These are phyloP conservation scores for Zygotorulaspora sp. DNA, from an alignment of 805 yeast genomes.

Conservation along the genomic window DNA sequence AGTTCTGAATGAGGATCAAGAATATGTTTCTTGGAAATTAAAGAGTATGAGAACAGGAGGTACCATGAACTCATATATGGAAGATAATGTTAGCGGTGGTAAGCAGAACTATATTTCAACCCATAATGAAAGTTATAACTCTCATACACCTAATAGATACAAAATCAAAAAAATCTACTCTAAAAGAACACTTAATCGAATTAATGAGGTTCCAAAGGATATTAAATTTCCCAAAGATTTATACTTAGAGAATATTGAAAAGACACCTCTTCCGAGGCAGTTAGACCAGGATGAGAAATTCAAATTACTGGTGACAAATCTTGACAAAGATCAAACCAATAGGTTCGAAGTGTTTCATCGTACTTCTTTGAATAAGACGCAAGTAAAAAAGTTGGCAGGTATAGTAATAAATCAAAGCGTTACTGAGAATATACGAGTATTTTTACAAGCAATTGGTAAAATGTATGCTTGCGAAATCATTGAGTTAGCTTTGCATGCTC, in stretches of 20 bases:
- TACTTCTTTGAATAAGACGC: slow-evolving; percentile 64
- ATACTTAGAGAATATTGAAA: slow-evolving; percentile 15
- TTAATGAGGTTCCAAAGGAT: slow-evolving; percentile 27
- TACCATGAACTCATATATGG: slow-evolving; percentile 25
- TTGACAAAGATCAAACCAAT: slow-evolving; percentile 79
- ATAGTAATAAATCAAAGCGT: slow-evolving; percentile 75
- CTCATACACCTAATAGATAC: not conserved
- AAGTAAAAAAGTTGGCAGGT: slow-evolving; percentile 76
- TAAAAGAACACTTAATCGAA: slow-evolving; percentile 2
- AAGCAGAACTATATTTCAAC: not conserved
- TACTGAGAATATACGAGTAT: slow-evolving; percentile 72
- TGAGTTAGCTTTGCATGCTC: slow-evolving; percentile 72
- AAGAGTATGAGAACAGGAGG: slow-evolving; percentile 33
- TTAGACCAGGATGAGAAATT: slow-evolving; percentile 52
- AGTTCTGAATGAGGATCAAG: slow-evolving; percentile 34
- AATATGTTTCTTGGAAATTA: slow-evolving; percentile 33
- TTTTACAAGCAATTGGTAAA: slow-evolving; percentile 81
- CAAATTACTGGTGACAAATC: slow-evolving; percentile 60
- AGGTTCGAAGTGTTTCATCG: slow-evolving; percentile 84
- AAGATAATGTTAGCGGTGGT: not conserved
- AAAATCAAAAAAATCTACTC: slow-evolving; percentile 1
- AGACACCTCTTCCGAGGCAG: slow-evolving; percentile 27
- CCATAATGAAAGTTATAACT: slow-evolving; percentile 3
- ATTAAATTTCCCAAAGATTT: slow-evolving; percentile 28
- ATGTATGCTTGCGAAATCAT: slow-evolving; percentile 87